Evolutionary conservation across 768 basidiomycete species (phyloP).

Genomic region (Phaeotremella skinneri): DNA sequence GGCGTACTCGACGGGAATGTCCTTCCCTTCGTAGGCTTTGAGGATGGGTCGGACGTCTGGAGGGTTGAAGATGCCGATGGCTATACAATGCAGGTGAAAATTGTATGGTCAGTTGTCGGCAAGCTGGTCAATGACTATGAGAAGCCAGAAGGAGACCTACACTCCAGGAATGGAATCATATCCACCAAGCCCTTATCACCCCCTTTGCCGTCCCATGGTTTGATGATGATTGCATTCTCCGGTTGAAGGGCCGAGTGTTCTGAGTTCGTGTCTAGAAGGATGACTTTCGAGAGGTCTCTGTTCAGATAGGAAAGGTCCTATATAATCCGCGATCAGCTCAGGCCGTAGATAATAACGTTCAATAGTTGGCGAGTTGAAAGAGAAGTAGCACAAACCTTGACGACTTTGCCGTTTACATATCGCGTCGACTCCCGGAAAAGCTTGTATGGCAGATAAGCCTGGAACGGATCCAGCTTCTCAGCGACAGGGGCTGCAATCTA

Average conservation of each 20-base stretch:
- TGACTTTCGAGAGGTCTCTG: slow-evolving; percentile 84
- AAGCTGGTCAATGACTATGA: not conserved
- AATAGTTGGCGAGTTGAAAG: not conserved
- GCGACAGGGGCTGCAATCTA: slow-evolving; percentile 84
- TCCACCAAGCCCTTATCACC: slow-evolving; percentile 73
- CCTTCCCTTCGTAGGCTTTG: slow-evolving; percentile 77
- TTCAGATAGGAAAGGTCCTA: slow-evolving; percentile 92
- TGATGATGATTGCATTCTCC: slow-evolving; percentile 80
- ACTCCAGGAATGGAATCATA: slow-evolving; percentile 97
- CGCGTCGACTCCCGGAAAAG: slow-evolving; percentile 92
- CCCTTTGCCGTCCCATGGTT: slow-evolving; percentile 79
- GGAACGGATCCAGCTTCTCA: slow-evolving; percentile 91
- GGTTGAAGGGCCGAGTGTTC: slow-evolving; percentile 77
- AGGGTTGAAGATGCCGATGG: slow-evolving; percentile 87
- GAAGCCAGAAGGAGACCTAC: slow-evolving; percentile 52
- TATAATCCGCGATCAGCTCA: slow-evolving; percentile 4
- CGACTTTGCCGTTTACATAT: slow-evolving; percentile 72
- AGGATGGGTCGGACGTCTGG: slow-evolving; percentile 84
- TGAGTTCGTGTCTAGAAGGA: slow-evolving; percentile 78
- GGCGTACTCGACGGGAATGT: slow-evolving; percentile 84
- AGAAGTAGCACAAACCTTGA: slow-evolving; percentile 62
- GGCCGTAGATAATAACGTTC: not conserved
- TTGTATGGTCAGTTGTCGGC: not conserved
- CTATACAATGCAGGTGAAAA: slow-evolving; percentile 53
- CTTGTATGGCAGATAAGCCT: slow-evolving; percentile 79